Evolutionary conservation across 2,329 filamentous ascomycete genomes (phyloP), one percentile per base, ranked within the genome.

Genomic region (Botryotinia calthae): DNA sequence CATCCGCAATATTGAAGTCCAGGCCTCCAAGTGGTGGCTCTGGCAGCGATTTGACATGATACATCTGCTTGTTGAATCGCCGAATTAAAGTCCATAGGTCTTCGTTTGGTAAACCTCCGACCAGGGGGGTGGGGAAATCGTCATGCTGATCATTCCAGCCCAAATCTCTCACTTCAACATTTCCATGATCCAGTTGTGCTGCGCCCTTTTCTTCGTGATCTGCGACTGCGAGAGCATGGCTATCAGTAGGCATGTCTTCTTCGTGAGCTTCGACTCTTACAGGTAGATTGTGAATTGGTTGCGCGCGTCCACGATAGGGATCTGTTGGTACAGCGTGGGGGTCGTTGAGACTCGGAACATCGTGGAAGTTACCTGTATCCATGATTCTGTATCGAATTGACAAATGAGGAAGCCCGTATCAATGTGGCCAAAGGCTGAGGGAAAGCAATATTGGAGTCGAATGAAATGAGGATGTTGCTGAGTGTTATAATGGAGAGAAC

Each of bases 1-100:
- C 90, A 56, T 94, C 91, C 7, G 93, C 90, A 72, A 93, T 91
- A 77, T 94, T 93, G 73, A 97, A 86, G 80, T 97, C 93, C 54
- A 97, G 83, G 22, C 89, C 88, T 9, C 91, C 92, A 1, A 91
- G 86, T 1, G 12, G 88, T 82, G 86, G 83, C 40, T 82, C 78
- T 0, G 81, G 77, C 14, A 90, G 88, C 42, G 91, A 89, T 80
- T 92, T 93, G 77, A 96, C 91, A 82, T 88, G 84, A 75, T 88
- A 88, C 70, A 88, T 83, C 82, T 89, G 87, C 84, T 90, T 90
- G 78, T 91, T 89, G 78, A 91, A 91, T 25, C 89, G 82, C 70
- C 89, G 82, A 59, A 91, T 82, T 40, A 91, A 81, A 75, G 89
- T 84, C 88, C 89, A 92, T 9, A 91, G 80, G 72, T 91, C 88